These are phyloP conservation scores for Oryza punctata DNA, from an alignment of 176 grass and related monocot genomes.

Conservation along the genomic window DNA sequence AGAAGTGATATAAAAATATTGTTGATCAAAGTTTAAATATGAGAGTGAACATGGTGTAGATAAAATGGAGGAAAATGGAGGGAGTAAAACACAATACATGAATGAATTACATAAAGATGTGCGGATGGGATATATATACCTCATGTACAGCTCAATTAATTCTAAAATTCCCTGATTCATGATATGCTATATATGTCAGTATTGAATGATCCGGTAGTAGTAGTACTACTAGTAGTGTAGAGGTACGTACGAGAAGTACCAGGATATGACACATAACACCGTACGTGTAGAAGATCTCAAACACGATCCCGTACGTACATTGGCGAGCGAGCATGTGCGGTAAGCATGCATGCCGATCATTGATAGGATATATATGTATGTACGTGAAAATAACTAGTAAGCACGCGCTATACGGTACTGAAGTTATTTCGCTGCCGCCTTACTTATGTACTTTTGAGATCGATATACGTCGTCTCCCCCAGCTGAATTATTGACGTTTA, in stretches of 20 bases:
- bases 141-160: not conserved
- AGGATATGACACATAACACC: not conserved
- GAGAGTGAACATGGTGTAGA: no score
- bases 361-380: not conserved
- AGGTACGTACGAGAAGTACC: not conserved
- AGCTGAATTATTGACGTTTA: no score
- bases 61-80: no score
- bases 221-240: no score
- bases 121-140: not conserved
- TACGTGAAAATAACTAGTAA: not conserved
- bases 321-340: not conserved
- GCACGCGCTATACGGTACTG: not conserved
- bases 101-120: no score
- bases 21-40: no score
- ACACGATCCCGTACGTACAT: not conserved
- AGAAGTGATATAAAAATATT: no score
- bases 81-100: no score
- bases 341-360: not conserved
- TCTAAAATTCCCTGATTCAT: not conserved
- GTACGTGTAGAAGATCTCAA: not conserved
- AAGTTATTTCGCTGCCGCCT: not conserved
- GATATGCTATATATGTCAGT: not conserved
- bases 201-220: not conserved
- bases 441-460: no score
- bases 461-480: no score